These are phyloP conservation scores for Heteromeles arbutifolia DNA, from an alignment of 306 rosid species.

Conservation along the genomic window DNA sequence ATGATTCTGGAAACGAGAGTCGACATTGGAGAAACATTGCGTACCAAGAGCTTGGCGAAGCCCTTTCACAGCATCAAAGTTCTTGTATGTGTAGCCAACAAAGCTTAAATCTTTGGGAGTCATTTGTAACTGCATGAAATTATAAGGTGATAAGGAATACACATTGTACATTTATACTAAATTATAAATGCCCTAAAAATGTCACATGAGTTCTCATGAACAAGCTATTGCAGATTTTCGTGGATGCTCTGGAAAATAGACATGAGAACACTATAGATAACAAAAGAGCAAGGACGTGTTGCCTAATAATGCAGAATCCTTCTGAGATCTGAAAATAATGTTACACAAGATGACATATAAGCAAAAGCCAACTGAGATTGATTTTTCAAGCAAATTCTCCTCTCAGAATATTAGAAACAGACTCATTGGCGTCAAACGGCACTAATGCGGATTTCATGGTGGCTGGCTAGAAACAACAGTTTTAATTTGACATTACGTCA, in stretches of 20 bases:
- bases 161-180: conserved; percentile 10
- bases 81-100: conserved; percentile 97
- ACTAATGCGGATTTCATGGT: neutral
- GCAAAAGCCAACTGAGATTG: neutral
- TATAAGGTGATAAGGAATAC: conserved; percentile 10
- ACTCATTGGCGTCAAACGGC: neutral
- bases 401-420: neutral
- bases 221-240: neutral
- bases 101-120: conserved; percentile 94
- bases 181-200: neutral
- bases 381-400: neutral
- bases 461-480: neutral
- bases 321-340: neutral
- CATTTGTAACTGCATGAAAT: conserved; percentile 68
- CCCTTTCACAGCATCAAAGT: conserved; percentile 94
- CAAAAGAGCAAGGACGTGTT: neutral
- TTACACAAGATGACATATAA: neutral
- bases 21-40: conserved; percentile 19
- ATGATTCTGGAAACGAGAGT: conserved; percentile 9
- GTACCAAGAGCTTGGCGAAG: conserved; percentile 75
- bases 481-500: neutral
- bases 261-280: neutral
- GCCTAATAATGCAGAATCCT: neutral
- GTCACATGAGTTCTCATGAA: neutral
- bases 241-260: neutral